These are phyloP conservation scores for Geranium incanum DNA, from an alignment of 441 rosid species.

Conservation along the genomic window DNA sequence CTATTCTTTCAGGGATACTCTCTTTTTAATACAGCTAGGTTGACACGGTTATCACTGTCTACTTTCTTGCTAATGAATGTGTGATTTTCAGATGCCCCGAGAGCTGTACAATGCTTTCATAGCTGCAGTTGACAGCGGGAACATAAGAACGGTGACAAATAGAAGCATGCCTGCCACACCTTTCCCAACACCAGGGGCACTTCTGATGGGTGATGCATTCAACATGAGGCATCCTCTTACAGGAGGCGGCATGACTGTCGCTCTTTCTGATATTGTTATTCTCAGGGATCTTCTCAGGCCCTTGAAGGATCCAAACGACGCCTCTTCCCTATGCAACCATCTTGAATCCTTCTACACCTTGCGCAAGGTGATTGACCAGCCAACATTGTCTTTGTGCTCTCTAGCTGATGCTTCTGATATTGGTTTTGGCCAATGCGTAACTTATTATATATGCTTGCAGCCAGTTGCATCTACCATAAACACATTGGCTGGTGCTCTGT, in stretches of 20 bases:
- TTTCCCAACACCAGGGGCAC: background rate
- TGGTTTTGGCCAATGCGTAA: background rate
- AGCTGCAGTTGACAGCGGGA: background rate
- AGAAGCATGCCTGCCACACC: constrained; percentile 1
- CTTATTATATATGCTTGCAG: background rate
- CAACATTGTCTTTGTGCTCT: background rate
- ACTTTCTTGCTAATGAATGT: no score
- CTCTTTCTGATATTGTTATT: background rate
- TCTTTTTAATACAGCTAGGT: no score
- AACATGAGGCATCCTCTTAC: constrained; percentile 3
- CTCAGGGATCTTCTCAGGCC: background rate
- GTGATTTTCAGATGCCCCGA: background rate
- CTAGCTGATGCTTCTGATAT: background rate
- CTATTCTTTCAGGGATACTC: no score
- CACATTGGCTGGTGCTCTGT: constrained; percentile 2
- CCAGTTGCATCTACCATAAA: constrained; percentile 7
- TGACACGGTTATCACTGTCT: no score
- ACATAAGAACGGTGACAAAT: background rate
- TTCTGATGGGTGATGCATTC: constrained; percentile 4
- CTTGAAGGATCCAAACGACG: background rate
- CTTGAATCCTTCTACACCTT: constrained; percentile 3
- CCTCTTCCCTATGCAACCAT: background rate
- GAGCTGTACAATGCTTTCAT: background rate
- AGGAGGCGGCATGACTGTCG: background rate
- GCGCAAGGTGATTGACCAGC: background rate